Evolutionary conservation across 495 filamentous ascomycete genomes (phyloP).

Genomic region (Aspergillus avenaceus): DNA sequence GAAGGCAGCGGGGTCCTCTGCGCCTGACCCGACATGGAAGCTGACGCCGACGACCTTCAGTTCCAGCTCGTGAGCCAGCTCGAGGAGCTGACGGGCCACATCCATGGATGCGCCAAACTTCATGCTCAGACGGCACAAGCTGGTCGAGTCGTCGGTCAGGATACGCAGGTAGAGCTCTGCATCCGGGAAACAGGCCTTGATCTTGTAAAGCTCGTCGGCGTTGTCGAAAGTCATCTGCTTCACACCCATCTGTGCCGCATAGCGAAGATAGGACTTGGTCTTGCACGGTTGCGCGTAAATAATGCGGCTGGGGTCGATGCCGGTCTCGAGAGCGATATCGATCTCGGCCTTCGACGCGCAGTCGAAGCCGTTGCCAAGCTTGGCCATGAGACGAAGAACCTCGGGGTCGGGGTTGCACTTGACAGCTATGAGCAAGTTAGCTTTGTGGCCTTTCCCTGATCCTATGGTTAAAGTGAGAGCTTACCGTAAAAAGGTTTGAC

Average conservation of each 20-base stretch:
- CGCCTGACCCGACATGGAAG: slow-evolving; percentile 96
- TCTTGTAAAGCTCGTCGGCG: slow-evolving; percentile 95
- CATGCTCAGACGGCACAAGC: slow-evolving; percentile 87
- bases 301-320: slow-evolving; percentile 85
- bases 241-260: slow-evolving; percentile 75
- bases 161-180: slow-evolving; percentile 93
- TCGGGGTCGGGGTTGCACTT: slow-evolving; percentile 96
- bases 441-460: no score
- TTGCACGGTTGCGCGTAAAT: slow-evolving; percentile 99
- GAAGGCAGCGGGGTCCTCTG: slow-evolving; percentile 85
- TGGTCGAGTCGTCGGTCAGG: slow-evolving; percentile 91
- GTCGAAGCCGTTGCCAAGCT: slow-evolving; percentile 92
- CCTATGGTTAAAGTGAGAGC: slow-evolving; percentile 15
- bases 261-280: slow-evolving; percentile 94
- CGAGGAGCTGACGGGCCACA: slow-evolving; percentile 68
- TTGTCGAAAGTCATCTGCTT: slow-evolving; percentile 99
- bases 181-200: slow-evolving; percentile 80
- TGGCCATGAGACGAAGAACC: slow-evolving; percentile 80
- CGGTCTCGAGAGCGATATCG: slow-evolving; percentile 78
- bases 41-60: slow-evolving; percentile 94
- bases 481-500: slow-evolving; percentile 96
- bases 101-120: slow-evolving; percentile 95
- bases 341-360: slow-evolving; percentile 98
- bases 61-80: slow-evolving; percentile 79
- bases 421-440: slow-evolving; percentile 59